Percentiles rank a stretch among this genome's conserved stretches.
Conservation (phyloP, 371 early-diverging fungal species). For the Sanchytrium tribonematis region DNA sequence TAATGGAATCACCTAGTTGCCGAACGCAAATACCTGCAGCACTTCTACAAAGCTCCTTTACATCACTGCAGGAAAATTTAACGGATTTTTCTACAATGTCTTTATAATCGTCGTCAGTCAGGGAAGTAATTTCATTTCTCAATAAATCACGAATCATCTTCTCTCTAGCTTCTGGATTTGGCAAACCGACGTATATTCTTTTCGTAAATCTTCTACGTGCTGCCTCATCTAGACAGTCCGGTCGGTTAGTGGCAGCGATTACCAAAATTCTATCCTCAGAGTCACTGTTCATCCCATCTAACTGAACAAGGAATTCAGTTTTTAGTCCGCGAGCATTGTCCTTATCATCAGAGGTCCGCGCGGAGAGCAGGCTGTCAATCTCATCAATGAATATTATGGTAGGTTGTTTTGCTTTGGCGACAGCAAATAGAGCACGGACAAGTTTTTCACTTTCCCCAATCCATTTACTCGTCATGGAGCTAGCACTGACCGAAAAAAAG, state of each 20-base stretch:
- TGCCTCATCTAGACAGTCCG: constrained; percentile 68
- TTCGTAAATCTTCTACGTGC: constrained; percentile 44
- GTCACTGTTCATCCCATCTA: constrained; percentile 42
- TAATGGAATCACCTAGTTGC: constrained; percentile 13
- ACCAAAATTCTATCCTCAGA: constrained; percentile 47
- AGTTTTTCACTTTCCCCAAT: constrained; percentile 88
- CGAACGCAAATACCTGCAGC: constrained; percentile 12
- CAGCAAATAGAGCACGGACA: constrained; percentile 70
- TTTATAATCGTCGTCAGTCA: constrained; percentile 29
- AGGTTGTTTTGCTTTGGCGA: constrained; percentile 58
- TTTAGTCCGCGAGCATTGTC: constrained; percentile 67
- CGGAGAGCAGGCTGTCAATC: constrained; percentile 71
- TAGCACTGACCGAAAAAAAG: constrained; percentile 62
- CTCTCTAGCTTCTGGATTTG: constrained; percentile 34
- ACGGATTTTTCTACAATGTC: constrained; percentile 25
- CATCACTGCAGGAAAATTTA: constrained; percentile 21
- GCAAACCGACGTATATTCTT: constrained; percentile 56
- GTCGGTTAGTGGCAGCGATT: constrained; percentile 48
- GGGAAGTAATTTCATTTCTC: constrained; percentile 12
- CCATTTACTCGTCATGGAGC: constrained; percentile 78
- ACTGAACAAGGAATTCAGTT: constrained; percentile 46
- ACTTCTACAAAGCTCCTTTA: constrained; percentile 18
- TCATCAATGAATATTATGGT: constrained; percentile 65
- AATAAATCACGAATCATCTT: neutral
- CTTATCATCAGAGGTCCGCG: constrained; percentile 59